These are phyloP conservation scores for Xerocomellus amylosporus DNA, from an alignment of 768 basidiomycete genomes.

Conservation along the genomic window DNA sequence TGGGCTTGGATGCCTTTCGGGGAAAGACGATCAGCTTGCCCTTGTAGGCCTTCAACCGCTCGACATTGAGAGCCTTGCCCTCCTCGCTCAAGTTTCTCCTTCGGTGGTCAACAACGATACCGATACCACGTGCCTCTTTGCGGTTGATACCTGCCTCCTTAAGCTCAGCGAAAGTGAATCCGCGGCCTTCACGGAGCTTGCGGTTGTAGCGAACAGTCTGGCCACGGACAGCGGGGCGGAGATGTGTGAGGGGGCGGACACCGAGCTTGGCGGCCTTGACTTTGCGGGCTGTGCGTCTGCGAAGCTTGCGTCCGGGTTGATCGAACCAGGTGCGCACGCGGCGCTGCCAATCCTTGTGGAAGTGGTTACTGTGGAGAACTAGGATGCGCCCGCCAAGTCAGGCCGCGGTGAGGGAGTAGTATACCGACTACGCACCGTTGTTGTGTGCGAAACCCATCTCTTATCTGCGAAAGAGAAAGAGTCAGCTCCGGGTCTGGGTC, in stretches of 20 bases:
- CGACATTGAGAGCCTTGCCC: constrained; percentile 93
- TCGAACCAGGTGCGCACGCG: constrained; percentile 98
- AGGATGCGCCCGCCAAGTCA: constrained; percentile 10
- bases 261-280: constrained; percentile 88
- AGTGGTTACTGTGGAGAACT: constrained; percentile 93
- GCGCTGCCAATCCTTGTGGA: constrained; percentile 99
- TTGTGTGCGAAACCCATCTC: constrained; percentile 37
- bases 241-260: constrained; percentile 84
- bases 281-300: constrained; percentile 89
- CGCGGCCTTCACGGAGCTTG: constrained; percentile 94
- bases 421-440: constrained; percentile 26
- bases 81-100: constrained; percentile 96
- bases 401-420: constrained; percentile 28
- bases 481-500: constrained; percentile 13
- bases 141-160: constrained; percentile 93
- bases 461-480: constrained; percentile 23
- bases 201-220: constrained; percentile 98
- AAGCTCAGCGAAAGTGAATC: constrained; percentile 92
- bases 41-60: constrained; percentile 93
- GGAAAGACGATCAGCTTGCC: constrained; percentile 93
- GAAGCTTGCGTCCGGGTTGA: constrained; percentile 97
- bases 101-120: constrained; percentile 96
- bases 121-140: constrained; percentile 90
- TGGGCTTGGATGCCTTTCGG: constrained; percentile 90
- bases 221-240: constrained; percentile 95